A percentile compares a stretch with the other conserved stretches of the same genome.
Evolutionary conservation across 1,139 yeast species (phyloP).

Genomic region (Geotrichum cucujoidarum): DNA sequence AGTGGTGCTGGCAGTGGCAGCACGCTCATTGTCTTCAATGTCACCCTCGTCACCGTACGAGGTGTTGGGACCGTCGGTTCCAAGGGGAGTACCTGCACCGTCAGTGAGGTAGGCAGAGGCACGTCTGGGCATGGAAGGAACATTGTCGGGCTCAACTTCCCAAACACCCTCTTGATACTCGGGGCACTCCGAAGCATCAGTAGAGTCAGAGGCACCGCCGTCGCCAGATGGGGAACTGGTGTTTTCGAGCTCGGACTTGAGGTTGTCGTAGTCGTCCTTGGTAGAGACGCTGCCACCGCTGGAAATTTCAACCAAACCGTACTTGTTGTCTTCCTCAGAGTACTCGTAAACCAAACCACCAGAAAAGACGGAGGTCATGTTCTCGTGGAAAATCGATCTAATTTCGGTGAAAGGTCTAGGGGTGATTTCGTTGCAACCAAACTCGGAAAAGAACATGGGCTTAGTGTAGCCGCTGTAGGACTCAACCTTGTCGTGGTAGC

Average conservation of each 20-base stretch:
- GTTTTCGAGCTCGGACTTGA: conserved; percentile 46
- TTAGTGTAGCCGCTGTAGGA: conserved; percentile 63
- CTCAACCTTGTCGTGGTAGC: conserved; percentile 67
- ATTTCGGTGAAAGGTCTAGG: conserved; percentile 82
- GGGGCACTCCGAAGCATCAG: conserved; percentile 61
- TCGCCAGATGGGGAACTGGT: conserved; percentile 64
- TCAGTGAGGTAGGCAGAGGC: conserved; percentile 64
- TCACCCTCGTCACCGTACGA: conserved; percentile 41
- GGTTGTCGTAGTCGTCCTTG: conserved; percentile 50
- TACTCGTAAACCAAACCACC: conserved; percentile 95
- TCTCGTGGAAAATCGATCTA: conserved; percentile 40
- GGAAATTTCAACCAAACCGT: conserved; percentile 71
- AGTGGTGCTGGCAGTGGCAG: conserved; percentile 25
- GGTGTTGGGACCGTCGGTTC: conserved; percentile 65
- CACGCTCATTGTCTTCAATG: conserved; percentile 26
- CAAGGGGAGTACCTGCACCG: conserved; percentile 76
- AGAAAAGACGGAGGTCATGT: conserved; percentile 76
- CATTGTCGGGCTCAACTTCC: conserved; percentile 51
- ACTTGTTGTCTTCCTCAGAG: conserved; percentile 79
- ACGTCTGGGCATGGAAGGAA: conserved; percentile 78
- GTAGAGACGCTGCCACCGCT: conserved; percentile 43
- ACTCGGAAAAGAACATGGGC: conserved; percentile 87
- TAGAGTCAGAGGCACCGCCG: conserved; percentile 58
- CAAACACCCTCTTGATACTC: conserved; percentile 43
- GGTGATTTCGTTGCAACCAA: conserved; percentile 70